Evolutionary conservation across 202 grass and related monocot species (phyloP).

Genomic region (Brachypodium distachyon): DNA sequence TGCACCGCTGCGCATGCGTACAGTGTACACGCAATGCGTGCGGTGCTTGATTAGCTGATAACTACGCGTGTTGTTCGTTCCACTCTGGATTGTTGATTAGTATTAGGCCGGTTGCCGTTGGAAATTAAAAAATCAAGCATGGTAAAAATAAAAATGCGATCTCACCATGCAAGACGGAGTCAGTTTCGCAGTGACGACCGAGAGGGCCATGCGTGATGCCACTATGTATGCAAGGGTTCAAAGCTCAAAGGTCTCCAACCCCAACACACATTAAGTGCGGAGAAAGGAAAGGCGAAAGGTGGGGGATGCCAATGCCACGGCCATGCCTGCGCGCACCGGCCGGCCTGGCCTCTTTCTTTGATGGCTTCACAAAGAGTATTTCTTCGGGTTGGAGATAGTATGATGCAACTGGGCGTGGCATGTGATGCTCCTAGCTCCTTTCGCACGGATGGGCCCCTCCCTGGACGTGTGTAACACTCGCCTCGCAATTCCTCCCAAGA

Average conservation of each 20-base stretch:
- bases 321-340: neutral
- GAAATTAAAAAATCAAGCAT: slow-evolving; percentile 6
- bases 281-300: slow-evolving; percentile 17
- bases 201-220: neutral
- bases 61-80: neutral
- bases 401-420: neutral
- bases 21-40: neutral
- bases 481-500: neutral
- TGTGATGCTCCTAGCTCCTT: slow-evolving; percentile 13
- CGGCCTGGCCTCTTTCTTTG: neutral
- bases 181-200: slow-evolving; percentile 4
- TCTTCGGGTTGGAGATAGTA: neutral
- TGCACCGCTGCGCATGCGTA: neutral
- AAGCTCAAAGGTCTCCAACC: neutral
- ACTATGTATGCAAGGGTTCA: neutral
- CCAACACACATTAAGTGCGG: slow-evolving; percentile 23
- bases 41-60: neutral
- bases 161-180: neutral
- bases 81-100: neutral
- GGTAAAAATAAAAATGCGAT: neutral
- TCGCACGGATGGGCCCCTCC: neutral
- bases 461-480: neutral
- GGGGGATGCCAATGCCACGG: neutral
- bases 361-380: slow-evolving; percentile 16
- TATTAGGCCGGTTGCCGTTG: slow-evolving; percentile 2